Conservation (phyloP, 2,329 filamentous ascomycete species). For the Helotiales sp. region DNA sequence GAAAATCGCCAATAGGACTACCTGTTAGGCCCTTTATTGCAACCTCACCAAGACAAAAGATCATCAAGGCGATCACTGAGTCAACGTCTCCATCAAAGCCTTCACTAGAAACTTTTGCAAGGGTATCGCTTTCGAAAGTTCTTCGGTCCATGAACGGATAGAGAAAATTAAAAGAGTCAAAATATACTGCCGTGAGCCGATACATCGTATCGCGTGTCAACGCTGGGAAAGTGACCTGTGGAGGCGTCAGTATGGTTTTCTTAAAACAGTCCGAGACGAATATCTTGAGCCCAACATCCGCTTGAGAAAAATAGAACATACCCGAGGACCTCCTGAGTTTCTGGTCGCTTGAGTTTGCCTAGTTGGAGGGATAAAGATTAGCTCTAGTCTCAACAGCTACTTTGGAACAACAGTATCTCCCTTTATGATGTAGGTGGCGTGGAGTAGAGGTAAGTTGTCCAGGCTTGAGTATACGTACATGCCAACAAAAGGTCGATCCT, state of each 20-base stretch:
- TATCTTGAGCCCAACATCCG: not conserved
- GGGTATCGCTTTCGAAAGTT: slow-evolving; percentile 54
- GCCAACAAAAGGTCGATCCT: slow-evolving; percentile 36
- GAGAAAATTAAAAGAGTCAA: slow-evolving; percentile 63
- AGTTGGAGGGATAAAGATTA: not conserved
- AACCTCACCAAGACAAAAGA: slow-evolving; percentile 64
- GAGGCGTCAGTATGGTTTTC: not conserved
- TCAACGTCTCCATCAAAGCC: slow-evolving; percentile 56
- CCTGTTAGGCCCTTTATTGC: slow-evolving; percentile 57
- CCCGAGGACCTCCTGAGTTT: slow-evolving; percentile 34
- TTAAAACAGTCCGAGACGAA: not conserved
- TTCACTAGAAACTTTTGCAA: slow-evolving; percentile 52
- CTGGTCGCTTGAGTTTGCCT: slow-evolving; percentile 42
- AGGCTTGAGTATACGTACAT: not conserved
- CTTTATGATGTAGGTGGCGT: not conserved
- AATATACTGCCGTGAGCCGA: slow-evolving; percentile 58
- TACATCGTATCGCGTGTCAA: slow-evolving; percentile 57
- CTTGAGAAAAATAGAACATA: not conserved
- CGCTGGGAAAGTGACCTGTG: slow-evolving; percentile 37
- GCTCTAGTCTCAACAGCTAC: not conserved
- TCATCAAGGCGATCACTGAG: slow-evolving; percentile 59
- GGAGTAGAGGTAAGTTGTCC: no score
- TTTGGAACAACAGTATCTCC: not conserved
- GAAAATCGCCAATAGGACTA: slow-evolving; percentile 50
- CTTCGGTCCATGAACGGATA: slow-evolving; percentile 64